Base-by-base conservation (phyloP, 805 yeast genomes). In the Cyberlindnera japonica region DNA sequence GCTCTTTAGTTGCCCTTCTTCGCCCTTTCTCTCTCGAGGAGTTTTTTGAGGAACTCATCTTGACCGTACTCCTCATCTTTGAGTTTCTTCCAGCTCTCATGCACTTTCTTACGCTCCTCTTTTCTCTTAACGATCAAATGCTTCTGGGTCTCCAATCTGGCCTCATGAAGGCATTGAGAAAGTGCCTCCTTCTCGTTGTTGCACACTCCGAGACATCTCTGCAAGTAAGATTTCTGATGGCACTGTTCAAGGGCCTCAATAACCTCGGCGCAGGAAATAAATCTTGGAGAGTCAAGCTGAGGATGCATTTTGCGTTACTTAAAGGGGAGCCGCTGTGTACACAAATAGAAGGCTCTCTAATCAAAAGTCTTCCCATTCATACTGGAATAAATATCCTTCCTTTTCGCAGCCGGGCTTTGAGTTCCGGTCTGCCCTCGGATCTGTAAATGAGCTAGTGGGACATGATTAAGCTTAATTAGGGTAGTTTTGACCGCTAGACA, bases 231-330 rank as follows among this genome's bases (percentile, higher is more conserved):
- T 40, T 72, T 72, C 43, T 77, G 72, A 55, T 90, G 96, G 59
- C 99, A 91, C 58, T 86, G 82, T 54, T 91, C 95, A 6, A 91
- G 73, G 0, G 95, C 96, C 46, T 82, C 81, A 60, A 93, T 88
- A 29, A 88, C 72, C 46, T 82, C 85, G 38, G 75, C 79, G 62
- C 99, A 91, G 15, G 83, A 64, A 41, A 60, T 61, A 50, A 72
- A 69, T 56, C 77, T 65, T 39, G 73, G 67, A 11, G 72, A 69
- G 44, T 72, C 73, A 41, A 74, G 53, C 51, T 72, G 79, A 49
- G 80, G 79, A 63, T 74, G 79, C 80, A 74, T 74, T 15, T 15
- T 27, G 7, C n/a, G n/a, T n/a, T n/a, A n/a, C n/a, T n/a, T n/a
- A n/a, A n/a, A n/a, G n/a, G n/a, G n/a, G n/a, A n/a, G n/a, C n/a